A percentile compares a stretch with the other conserved stretches of the same genome.
Conservation (phyloP, 208 protist species). For the Acanthamoeba castellanii region DNA sequence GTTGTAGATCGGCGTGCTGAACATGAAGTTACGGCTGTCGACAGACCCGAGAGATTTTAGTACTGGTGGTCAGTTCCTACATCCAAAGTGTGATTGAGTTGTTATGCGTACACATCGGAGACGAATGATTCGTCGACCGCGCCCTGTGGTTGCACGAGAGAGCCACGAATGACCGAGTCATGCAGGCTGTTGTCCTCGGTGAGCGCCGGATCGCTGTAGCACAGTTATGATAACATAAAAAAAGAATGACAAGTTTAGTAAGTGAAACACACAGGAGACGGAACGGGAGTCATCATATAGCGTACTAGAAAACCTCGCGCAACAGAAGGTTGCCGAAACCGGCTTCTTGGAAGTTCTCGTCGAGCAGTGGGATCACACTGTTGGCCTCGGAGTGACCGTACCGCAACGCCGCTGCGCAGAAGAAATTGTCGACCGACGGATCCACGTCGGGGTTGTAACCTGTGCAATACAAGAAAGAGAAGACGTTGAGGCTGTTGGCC, state of each 20-base stretch:
- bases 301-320: constrained; percentile 53
- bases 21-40: constrained; percentile 43
- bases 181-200: neutral
- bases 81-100: neutral
- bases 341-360: constrained; percentile 38
- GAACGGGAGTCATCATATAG: neutral
- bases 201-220: neutral
- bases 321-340: constrained; percentile 12
- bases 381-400: constrained; percentile 84
- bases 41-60: neutral
- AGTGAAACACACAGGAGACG: neutral
- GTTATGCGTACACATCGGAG: neutral
- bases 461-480: neutral
- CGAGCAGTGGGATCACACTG: constrained; percentile 2
- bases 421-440: constrained; percentile 76
- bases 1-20: neutral
- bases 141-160: neutral
- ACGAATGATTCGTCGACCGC: neutral
- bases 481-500: neutral
- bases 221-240: neutral
- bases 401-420: constrained; percentile 80
- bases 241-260: neutral
- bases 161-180: neutral
- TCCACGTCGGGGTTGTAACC: constrained; percentile 80
- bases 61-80: neutral